Evolutionary conservation across 2,329 filamentous ascomycete species (phyloP), one percentile per base, ranked within the genome.

Genomic region (Neurospora sp.): DNA sequence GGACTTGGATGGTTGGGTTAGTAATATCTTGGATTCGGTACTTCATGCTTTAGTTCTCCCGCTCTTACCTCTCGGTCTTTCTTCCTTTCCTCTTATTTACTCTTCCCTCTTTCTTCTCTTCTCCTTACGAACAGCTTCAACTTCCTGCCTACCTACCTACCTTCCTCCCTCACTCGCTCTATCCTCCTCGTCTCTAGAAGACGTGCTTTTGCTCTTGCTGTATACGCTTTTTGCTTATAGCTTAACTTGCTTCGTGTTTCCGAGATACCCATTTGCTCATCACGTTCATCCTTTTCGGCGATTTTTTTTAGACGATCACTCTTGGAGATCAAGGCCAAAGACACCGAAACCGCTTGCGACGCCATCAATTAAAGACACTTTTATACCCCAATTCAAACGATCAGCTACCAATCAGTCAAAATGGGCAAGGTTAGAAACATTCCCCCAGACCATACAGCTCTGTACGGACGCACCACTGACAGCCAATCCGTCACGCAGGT

Each of bases 401-500:
- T n/a, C 38, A 62, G 39, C 15, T 46, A 41, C n/a, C 40, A 65
- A 66, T 68, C 68, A 69, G 70, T 67, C 70, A 74, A 57, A 43
- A 74, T 74, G 73, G 52, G 37, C 67, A 74, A 73, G 72, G 73
- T 72, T 68, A 65, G 23, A 65, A 17, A 36, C 38, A 68, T 65
- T 38, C 66, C 66, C 41, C 68, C 19, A 11, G 8, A 40, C 52
- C 52, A 36, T 10, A 62, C 6, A 52, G 28, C 6, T 46, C 19
- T 68, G 11, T 23, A 52, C 23, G 66, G n/a, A n/a, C 41, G 52
- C 6, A 8, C 4, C 8, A 68, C 69, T 6, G 69, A 66, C 23
- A 65, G 17, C 19, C 11, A n/a, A 66, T 33, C 17, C 37, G 33
- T 19, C 8, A 66, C 39, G 3, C 73, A 89, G 85, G 90, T 92